phyloP scores from a whole-genome alignment of 306 rosid genomes.

The Herpetospermum pedunculosum region DNA sequence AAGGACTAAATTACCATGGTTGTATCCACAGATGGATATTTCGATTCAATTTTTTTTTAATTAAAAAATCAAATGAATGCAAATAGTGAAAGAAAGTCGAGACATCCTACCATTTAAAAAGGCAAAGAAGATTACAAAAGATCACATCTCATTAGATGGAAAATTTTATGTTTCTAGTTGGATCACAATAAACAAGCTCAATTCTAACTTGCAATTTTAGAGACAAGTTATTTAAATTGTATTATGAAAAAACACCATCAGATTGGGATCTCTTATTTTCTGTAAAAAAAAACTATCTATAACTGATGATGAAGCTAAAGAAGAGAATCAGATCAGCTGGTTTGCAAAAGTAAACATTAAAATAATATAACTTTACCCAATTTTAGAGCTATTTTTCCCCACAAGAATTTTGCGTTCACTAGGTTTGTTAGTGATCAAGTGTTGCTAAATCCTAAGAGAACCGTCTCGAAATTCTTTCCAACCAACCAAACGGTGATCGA shows the following conservation, averaged over 20 bases:
- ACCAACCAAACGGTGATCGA: constrained; percentile 72
- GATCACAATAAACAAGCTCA: not conserved
- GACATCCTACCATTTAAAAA: not conserved
- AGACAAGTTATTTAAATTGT: not conserved
- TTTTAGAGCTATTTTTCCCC: constrained; percentile 86
- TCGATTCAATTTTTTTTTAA: not conserved
- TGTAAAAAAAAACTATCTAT: not conserved
- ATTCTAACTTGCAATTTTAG: not conserved
- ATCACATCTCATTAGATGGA: not conserved
- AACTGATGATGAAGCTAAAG: no score
- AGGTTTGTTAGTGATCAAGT: constrained; percentile 54
- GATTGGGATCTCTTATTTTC: not conserved
- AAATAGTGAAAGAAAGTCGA: not conserved
- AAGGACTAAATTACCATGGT: no score
- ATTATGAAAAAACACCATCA: not conserved
- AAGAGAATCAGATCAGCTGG: no score
- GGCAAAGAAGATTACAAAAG: not conserved
- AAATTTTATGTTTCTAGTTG: not conserved
- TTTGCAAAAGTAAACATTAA: no score
- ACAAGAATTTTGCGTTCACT: constrained; percentile 91
- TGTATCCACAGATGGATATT: not conserved
- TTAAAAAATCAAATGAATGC: not conserved
- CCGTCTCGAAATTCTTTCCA: constrained; percentile 95
- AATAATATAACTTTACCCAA: no score
- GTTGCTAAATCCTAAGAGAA: constrained; percentile 88